Evolutionary conservation across 208 protist species (phyloP).

Genomic region (Acanthamoeba royreba): DNA sequence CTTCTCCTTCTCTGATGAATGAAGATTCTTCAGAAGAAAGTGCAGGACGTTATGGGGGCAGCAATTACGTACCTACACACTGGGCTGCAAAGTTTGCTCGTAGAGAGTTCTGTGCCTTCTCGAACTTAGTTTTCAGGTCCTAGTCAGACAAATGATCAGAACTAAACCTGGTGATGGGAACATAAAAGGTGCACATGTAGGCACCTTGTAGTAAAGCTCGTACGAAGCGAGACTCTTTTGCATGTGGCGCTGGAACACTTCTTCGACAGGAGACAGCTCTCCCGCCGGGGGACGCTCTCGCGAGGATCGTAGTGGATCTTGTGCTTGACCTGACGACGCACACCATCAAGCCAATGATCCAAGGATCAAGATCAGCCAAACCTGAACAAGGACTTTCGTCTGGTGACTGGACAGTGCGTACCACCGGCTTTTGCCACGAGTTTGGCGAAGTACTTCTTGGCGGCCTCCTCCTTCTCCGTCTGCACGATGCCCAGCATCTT

Average conservation of each 20-base stretch:
- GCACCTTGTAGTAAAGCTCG: constrained; percentile 38
- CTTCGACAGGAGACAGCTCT: constrained; percentile 44
- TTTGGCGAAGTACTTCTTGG: constrained; percentile 44
- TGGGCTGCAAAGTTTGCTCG: background rate
- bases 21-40: no score
- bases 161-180: background rate
- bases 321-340: background rate
- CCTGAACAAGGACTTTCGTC: background rate
- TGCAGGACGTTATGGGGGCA: background rate
- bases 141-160: background rate
- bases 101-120: background rate
- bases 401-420: background rate
- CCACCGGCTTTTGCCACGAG: background rate
- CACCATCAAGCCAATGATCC: background rate
- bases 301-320: background rate
- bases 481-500: constrained; percentile 39
- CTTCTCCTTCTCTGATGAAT: background rate
- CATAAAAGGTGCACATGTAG: background rate
- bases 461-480: constrained; percentile 37
- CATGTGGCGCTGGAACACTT: constrained; percentile 46
- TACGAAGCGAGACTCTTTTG: background rate
- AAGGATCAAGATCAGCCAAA: background rate
- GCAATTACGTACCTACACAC: background rate
- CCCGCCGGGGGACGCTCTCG: background rate
- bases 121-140: background rate